phyloP scores from a whole-genome alignment of 2,329 filamentous ascomycete species.

The Fusarium pseudograminearum region DNA sequence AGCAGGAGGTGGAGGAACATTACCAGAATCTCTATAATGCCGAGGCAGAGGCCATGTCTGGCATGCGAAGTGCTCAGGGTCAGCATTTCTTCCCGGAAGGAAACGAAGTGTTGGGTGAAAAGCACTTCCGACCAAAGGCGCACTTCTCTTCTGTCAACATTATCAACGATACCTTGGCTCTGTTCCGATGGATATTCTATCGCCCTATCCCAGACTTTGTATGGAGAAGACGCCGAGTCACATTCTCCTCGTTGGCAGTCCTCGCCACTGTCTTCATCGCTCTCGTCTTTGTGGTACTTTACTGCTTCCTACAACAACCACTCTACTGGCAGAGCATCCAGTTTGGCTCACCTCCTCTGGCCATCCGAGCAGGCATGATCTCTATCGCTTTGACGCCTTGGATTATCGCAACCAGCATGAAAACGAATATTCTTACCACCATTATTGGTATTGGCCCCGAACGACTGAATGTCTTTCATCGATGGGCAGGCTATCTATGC shows the following conservation, averaged over 20 bases:
- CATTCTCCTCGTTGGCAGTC: constrained; percentile 84
- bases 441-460: constrained; percentile 94
- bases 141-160: constrained; percentile 79
- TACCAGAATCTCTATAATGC: constrained; percentile 66
- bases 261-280: constrained; percentile 75
- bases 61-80: constrained; percentile 62
- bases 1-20: constrained; percentile 79
- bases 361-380: constrained; percentile 90
- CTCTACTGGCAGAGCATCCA: constrained; percentile 89
- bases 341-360: constrained; percentile 88
- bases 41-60: constrained; percentile 61
- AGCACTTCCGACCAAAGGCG: constrained; percentile 72
- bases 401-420: constrained; percentile 91
- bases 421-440: constrained; percentile 85
- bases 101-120: constrained; percentile 64
- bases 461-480: constrained; percentile 89
- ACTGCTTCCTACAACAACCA: constrained; percentile 88
- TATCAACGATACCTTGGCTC: constrained; percentile 82
- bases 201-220: constrained; percentile 81
- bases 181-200: constrained; percentile 91
- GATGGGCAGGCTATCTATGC: constrained; percentile 90
- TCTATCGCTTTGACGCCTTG: constrained; percentile 91
- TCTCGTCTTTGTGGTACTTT: constrained; percentile 79
- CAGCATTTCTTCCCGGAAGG: constrained; percentile 81
- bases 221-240: constrained; percentile 75